A percentile compares a stretch with the other conserved stretches of the same genome.
Conservation (phyloP, 306 rosid genomes). For the Sphenostylis stenocarpa region DNA sequence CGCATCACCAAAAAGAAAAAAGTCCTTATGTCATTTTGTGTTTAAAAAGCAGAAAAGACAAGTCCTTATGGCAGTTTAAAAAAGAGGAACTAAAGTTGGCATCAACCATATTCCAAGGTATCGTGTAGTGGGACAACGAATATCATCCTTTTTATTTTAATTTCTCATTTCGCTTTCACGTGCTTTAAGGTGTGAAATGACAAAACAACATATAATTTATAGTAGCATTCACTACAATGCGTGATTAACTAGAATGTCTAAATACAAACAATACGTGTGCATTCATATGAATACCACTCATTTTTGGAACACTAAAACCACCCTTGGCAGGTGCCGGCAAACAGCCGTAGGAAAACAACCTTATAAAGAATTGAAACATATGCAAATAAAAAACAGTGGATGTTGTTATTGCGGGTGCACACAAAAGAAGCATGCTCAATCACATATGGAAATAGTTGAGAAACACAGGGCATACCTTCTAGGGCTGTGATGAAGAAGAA, state of each 20-base stretch:
- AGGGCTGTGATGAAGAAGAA: background rate
- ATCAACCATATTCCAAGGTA: background rate
- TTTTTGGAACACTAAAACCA: conserved; percentile 14
- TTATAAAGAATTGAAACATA: background rate
- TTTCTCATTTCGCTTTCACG: background rate
- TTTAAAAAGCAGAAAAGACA: background rate
- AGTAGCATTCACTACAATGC: background rate
- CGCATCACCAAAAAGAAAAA: background rate
- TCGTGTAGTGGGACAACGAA: background rate
- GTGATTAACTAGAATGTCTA: conserved; percentile 5
- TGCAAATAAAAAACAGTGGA: background rate
- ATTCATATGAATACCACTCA: background rate
- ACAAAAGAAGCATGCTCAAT: background rate
- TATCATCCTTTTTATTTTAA: background rate
- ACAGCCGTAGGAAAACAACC: background rate
- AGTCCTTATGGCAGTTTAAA: background rate
- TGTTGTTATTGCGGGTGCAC: background rate
- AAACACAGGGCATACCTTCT: conserved; percentile 8
- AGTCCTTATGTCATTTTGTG: background rate
- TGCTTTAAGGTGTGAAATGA: background rate
- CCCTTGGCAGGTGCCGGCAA: conserved; percentile 16
- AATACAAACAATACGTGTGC: background rate
- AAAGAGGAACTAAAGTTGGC: background rate
- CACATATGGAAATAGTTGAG: background rate
- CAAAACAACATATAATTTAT: background rate